A percentile compares a stretch with the other conserved stretches of the same genome.
These are phyloP conservation scores for Russula sp. DNA, from an alignment of 768 basidiomycete genomes.

Conservation along the genomic window DNA sequence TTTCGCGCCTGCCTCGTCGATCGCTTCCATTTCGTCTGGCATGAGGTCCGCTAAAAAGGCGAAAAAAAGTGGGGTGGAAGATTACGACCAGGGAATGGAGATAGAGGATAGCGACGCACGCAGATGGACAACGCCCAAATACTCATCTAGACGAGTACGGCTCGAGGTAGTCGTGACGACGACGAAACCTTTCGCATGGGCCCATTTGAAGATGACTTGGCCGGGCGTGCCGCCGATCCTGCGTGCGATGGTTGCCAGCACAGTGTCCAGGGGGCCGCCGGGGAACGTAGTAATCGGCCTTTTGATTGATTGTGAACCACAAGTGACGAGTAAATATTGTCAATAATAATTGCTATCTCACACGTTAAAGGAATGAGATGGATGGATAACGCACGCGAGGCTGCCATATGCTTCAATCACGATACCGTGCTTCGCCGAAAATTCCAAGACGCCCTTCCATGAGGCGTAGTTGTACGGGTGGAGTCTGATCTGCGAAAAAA, in stretches of 20 bases:
- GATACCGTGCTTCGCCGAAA: constrained; percentile 55
- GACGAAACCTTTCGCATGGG: constrained; percentile 59
- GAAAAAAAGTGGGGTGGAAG: constrained; percentile 2
- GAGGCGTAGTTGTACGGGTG: constrained; percentile 71
- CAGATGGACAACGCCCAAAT: constrained; percentile 16
- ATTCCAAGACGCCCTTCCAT: constrained; percentile 53
- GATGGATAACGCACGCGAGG: constrained; percentile 44
- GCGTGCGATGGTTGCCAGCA: constrained; percentile 51
- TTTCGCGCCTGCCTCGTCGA: constrained; percentile 59
- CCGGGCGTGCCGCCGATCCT: constrained; percentile 54
- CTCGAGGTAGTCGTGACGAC: constrained; percentile 51
- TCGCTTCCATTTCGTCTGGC: constrained; percentile 55
- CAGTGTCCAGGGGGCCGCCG: constrained; percentile 62
- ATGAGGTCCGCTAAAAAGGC: constrained; percentile 47
- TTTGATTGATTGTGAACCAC: not conserved
- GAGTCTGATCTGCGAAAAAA: constrained; percentile 50
- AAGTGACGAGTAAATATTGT: no score
- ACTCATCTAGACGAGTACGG: constrained; percentile 1
- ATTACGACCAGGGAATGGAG: not conserved
- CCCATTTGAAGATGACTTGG: constrained; percentile 71
- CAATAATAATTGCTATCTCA: not conserved
- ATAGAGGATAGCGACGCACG: constrained; percentile 13
- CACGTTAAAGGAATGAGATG: not conserved
- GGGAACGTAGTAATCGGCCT: constrained; percentile 59
- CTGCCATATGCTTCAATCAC: constrained; percentile 64